Evolutionary conservation across 805 yeast species (phyloP).

Genomic region (Saccharomycopsis sp.): DNA sequence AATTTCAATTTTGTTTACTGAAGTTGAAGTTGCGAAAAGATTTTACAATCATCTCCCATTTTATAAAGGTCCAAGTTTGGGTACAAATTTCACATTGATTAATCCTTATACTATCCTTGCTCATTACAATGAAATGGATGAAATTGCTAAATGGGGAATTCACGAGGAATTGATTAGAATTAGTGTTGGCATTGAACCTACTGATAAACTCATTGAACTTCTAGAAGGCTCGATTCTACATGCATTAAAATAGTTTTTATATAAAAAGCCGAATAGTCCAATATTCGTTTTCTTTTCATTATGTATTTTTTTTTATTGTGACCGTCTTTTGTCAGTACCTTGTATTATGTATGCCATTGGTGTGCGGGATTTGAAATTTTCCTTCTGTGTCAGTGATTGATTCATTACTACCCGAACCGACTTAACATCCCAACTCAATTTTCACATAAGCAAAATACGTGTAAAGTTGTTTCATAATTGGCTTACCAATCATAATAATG

Average conservation of each 20-base stretch:
- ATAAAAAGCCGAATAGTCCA: no score
- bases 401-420: no score
- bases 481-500: no score
- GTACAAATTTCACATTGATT: conserved; percentile 82
- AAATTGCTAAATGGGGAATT: conserved; percentile 75
- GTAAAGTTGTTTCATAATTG: no score
- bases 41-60: conserved; percentile 65
- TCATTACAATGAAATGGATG: conserved; percentile 75
- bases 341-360: no score
- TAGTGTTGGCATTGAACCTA: conserved; percentile 80
- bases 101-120: conserved; percentile 88
- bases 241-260: conserved; percentile 26
- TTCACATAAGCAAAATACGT: no score
- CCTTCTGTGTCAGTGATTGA: no score
- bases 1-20: conserved; percentile 63
- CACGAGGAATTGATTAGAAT: conserved; percentile 71
- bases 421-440: no score
- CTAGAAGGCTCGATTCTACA: conserved; percentile 47
- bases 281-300: no score
- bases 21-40: conserved; percentile 55
- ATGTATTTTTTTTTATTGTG: no score
- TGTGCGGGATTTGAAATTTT: no score
- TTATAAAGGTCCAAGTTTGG: conserved; percentile 87
- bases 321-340: no score
- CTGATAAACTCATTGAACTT: conserved; percentile 43